Conservation (phyloP, 2,329 filamentous ascomycete species). For the Cercospora sp. region DNA sequence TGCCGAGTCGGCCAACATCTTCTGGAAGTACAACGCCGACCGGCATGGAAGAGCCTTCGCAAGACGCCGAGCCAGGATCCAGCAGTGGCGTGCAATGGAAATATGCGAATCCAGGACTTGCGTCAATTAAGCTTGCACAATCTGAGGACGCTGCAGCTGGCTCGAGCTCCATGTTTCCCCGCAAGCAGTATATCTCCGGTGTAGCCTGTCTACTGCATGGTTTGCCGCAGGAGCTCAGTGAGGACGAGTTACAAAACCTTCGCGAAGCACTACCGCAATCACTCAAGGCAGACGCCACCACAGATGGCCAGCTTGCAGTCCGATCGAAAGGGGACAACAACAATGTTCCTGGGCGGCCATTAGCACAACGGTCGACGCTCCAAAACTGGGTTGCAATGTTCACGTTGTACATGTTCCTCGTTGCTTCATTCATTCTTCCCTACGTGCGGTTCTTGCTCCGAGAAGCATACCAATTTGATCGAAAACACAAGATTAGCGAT, state of each 20-base stretch:
- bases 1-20: conserved; percentile 26
- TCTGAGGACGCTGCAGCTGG: conserved; percentile 45
- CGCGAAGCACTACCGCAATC: conserved; percentile 51
- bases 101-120: conserved; percentile 53
- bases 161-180: conserved; percentile 53
- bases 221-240: conserved; percentile 58
- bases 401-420: conserved; percentile 49
- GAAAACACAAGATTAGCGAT: conserved; percentile 64
- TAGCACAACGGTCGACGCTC: conserved; percentile 23
- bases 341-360: background rate
- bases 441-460: conserved; percentile 58
- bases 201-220: conserved; percentile 64
- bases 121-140: conserved; percentile 48
- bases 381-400: conserved; percentile 27
- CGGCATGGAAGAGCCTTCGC: conserved; percentile 1
- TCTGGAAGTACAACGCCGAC: conserved; percentile 24
- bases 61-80: conserved; percentile 10
- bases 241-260: conserved; percentile 56
- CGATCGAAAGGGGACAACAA: background rate
- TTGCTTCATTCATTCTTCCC: conserved; percentile 61
- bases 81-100: conserved; percentile 51
- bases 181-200: conserved; percentile 65
- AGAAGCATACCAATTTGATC: conserved; percentile 62
- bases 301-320: conserved; percentile 24
- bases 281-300: background rate